These are phyloP conservation scores for Closterium sp. DNA, from an alignment of 139 green algal species.

Conservation along the genomic window DNA sequence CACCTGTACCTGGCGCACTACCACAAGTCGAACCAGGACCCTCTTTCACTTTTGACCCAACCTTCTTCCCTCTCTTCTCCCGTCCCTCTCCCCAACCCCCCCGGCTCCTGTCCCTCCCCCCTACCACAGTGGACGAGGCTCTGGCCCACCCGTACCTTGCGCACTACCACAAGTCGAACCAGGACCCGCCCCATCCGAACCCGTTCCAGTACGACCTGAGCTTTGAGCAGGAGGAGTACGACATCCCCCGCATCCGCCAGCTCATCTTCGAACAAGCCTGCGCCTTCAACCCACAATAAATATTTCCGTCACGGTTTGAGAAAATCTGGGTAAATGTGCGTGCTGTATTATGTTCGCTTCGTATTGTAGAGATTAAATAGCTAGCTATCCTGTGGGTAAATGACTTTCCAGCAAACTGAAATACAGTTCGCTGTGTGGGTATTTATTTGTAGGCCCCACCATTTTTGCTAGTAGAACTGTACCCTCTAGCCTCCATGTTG, in stretches of 20 bases:
- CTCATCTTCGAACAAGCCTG: slow-evolving; percentile 42
- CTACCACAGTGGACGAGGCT: slow-evolving; percentile 53
- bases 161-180: slow-evolving; percentile 85
- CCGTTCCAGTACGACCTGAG: slow-evolving; percentile 40
- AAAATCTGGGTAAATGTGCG: neutral
- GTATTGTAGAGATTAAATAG: no score
- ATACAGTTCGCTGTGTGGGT: no score
- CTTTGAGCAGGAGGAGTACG: slow-evolving; percentile 41
- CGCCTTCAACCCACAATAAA: slow-evolving; percentile 27
- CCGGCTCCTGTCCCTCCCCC: no score
- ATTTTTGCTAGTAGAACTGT: no score
- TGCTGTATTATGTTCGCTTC: no score
- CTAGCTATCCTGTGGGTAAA: no score
- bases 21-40: slow-evolving; percentile 84
- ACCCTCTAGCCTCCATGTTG: no score
- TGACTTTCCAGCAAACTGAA: no score
- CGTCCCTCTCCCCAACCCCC: no score
- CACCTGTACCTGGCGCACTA: slow-evolving; percentile 83
- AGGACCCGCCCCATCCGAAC: slow-evolving; percentile 71
- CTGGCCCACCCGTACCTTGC: slow-evolving; percentile 91
- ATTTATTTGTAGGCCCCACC: no score
- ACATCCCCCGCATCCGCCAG: slow-evolving; percentile 7
- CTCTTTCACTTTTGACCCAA: slow-evolving; percentile 33
- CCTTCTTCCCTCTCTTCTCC: no score
- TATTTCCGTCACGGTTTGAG: neutral